Evolutionary conservation across 495 filamentous ascomycete species (phyloP), one percentile per base, ranked within the genome.

Genomic region (Trichocladium uniseriatum): DNA sequence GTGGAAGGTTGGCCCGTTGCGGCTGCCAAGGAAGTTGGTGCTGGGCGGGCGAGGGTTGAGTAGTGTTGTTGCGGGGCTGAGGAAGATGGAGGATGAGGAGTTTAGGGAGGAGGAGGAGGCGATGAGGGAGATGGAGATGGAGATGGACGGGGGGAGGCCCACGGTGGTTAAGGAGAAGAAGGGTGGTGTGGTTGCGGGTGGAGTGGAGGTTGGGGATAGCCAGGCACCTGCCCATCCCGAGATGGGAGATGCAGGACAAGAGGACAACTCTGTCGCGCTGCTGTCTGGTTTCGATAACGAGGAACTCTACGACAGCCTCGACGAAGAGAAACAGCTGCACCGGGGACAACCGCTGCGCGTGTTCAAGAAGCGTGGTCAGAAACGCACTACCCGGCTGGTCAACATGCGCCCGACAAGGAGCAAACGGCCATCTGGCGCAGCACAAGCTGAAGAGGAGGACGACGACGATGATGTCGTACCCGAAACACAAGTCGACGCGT

Each of bases 351-450:
- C 78, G 0, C 57, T 78, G 16, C 79, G 76, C 42, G 66, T 78
- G 2, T 95, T 82, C 71, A 95, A 95, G 71, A 97, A 97, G 76
- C 87, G 83, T 66, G 91, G 91, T 0, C 81, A 88, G 60, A 97
- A 97, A 67, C 77, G 91, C 36, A 88, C 85, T 29, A 95, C 91
- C 2, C 73, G 85, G 43, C 66, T 76, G 34, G 80, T 84, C n/a
- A 84, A 78, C 34, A 91, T 94, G 81, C 79, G 59, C 40, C 76
- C 76, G 14, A 69, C 65, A 6, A 48, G 62, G 43, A 41, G 51
- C 22, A 71, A 63, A 39, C 69, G 74, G 29, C 75, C 75, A 3
- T 13, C 45, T 6, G 8, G 48, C 14, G 31, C 42, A 10, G 31
- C 24, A 3, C 4, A 60, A 1, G 46, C 37, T 0, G 53, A 62